A percentile compares a stretch with the other conserved stretches of the same genome.
Evolutionary conservation across 495 filamentous ascomycete species (phyloP).

Genomic region (Haplographium delicatum): DNA sequence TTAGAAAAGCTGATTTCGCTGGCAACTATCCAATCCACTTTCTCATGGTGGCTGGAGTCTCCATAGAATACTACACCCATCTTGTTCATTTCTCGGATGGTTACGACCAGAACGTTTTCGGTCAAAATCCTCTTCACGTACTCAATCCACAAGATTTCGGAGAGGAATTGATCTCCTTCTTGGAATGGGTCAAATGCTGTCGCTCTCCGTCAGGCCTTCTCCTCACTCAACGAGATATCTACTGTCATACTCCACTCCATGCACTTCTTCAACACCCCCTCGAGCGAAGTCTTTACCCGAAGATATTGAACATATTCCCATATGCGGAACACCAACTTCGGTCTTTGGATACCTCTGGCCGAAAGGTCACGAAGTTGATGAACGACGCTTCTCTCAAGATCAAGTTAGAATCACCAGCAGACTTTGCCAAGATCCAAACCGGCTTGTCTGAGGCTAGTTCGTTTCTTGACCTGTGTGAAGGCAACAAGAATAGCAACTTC

Average conservation of each 20-base stretch:
- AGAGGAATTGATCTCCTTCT: slow-evolving; percentile 12
- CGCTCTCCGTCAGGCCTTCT: slow-evolving; percentile 12
- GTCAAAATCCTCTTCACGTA: slow-evolving; percentile 22
- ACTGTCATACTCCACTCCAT: slow-evolving; percentile 22
- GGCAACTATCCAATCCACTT: slow-evolving; percentile 19
- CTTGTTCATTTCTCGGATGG: neutral
- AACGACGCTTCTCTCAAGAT: slow-evolving; percentile 12
- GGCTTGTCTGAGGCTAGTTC: slow-evolving; percentile 13
- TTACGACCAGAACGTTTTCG: slow-evolving; percentile 18
- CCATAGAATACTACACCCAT: slow-evolving; percentile 11
- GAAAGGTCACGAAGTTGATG: slow-evolving; percentile 14
- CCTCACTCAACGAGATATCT: slow-evolving; percentile 18
- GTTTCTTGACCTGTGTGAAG: neutral
- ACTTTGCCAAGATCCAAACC: slow-evolving; percentile 16
- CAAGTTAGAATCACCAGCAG: slow-evolving; percentile 2
- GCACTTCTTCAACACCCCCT: slow-evolving; percentile 15
- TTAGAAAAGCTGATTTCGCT: slow-evolving; percentile 10
- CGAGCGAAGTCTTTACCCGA: slow-evolving; percentile 12
- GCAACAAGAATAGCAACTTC: neutral
- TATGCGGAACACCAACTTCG: slow-evolving; percentile 15
- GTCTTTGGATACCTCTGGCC: slow-evolving; percentile 12
- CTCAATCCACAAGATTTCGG: slow-evolving; percentile 16
- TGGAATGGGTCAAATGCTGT: slow-evolving; percentile 17
- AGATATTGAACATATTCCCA: slow-evolving; percentile 11
- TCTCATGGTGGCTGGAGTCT: slow-evolving; percentile 18